Evolutionary conservation across 176 grass and related monocot species (phyloP), one percentile per base, ranked within the genome.

Genomic region (Oryza longistaminata): DNA sequence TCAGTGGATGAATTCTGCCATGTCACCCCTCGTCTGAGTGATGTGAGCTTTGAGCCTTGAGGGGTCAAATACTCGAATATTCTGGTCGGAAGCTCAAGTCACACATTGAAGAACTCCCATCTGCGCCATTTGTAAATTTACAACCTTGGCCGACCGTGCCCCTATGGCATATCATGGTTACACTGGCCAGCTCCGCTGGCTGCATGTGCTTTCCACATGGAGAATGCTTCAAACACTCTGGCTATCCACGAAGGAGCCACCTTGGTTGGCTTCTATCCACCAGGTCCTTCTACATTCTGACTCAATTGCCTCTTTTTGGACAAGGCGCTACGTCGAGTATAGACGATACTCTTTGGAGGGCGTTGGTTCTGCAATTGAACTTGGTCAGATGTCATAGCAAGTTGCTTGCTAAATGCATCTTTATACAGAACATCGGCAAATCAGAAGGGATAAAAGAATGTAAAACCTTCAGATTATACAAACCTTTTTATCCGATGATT

Each of bases 331-430:
- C 94, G 86, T 16, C 93, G 96, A 77, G 93, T 92, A 83, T 99
- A 99, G 74, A 91, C 90, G 33, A 84, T 94, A 81, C 93, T 94
- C 78, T 99, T 95, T 17, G 91, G 93, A 67, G 88, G 91, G 60
- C 76, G 81, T 74, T 99, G 94, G 69, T 96, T 96, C 87, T 94
- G 94, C 66, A 74, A 88, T 15, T 91, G 67, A 65, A 87, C 84
- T 83, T 96, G 86, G 79, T 88, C 82, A 84, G 85, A 91, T 14
- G 73, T 90, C 82, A 77, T 90, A 62, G 76, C 87, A 64, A 85
- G 49, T 68, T 94, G 88, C 78, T 88, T 89, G 43, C 81, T 85
- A 71, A 86, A 89, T 21, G 75, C 61, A 53, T 91, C 88, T 33
- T 42, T 87, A 75, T 70, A 83, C 76, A 90, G 43, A 68, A 46